phyloP scores from a whole-genome alignment of 352 stramenopile species.

The Halophytophthora polymorphica region DNA sequence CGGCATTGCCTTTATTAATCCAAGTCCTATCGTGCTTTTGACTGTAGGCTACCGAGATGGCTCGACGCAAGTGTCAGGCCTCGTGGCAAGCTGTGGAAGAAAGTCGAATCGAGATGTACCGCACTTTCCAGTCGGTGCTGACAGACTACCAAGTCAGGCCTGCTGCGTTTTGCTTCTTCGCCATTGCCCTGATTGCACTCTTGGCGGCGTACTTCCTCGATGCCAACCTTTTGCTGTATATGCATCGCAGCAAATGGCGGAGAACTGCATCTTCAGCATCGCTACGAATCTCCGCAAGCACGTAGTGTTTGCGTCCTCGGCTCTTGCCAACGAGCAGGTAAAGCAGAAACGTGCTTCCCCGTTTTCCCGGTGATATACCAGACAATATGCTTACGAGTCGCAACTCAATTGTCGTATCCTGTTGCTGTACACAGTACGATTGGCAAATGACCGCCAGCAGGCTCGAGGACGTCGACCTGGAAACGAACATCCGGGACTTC shows the following conservation, averaged over 20 bases:
- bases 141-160: slow-evolving; percentile 72
- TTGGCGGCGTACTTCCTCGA: not conserved
- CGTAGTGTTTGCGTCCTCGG: slow-evolving; percentile 76
- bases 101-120: slow-evolving; percentile 66
- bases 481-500: slow-evolving; percentile 68
- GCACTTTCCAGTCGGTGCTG: slow-evolving; percentile 60
- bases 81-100: slow-evolving; percentile 64
- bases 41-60: slow-evolving; percentile 52
- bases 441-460: slow-evolving; percentile 77
- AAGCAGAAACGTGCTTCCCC: not conserved
- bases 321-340: slow-evolving; percentile 82
- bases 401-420: not conserved
- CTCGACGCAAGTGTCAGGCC: slow-evolving; percentile 56
- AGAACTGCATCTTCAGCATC: slow-evolving; percentile 69
- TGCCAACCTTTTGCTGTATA: not conserved
- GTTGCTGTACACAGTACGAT: slow-evolving; percentile 55
- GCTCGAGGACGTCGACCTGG: slow-evolving; percentile 69
- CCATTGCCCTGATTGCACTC: not conserved
- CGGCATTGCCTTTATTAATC: not conserved
- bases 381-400: too few species aligned
- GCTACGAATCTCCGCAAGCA: slow-evolving; percentile 78
- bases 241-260: slow-evolving; percentile 63
- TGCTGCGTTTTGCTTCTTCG: not conserved
- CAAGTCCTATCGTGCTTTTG: not conserved
- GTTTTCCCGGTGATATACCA: not conserved